Base-by-base conservation (phyloP, 345 rosid genomes). In the Barbarea vulgaris region DNA sequence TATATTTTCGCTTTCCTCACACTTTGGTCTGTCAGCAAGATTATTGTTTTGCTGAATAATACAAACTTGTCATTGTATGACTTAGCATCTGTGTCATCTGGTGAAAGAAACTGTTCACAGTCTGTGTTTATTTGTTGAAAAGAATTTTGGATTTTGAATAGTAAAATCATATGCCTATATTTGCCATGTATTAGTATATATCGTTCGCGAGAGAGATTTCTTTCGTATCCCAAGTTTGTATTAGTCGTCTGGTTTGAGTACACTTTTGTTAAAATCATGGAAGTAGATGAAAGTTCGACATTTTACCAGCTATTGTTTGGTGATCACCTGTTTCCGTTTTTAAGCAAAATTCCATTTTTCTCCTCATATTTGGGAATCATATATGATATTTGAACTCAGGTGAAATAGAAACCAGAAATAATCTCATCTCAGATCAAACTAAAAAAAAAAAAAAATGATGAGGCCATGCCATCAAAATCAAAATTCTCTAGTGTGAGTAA, bases 41-140 rank as follows among this genome's bases (percentile, higher is more conserved):
- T 59, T 75, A 53, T 60, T 51, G 60, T 28, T 75, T 68, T 39
- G 56, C 64, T 52, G 79, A 76, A 76, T 76, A 76, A 76, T 68
- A 76, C 74, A 59, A 68, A 60, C 79, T 60, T 60, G 79, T 68
- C 69, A 75, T 51, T 75, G 62, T 75, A 67, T 75, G 74, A 60
- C 79, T 37, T 65, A 74, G 66, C 47, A 31, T 73, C 57, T 31
- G 64, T 64, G 36, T 22, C 65, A n/a, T 34, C 46, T 54, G 78
- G 78, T 55, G 65, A 55, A 74, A 73, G 7, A 41, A 36, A 64
- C 7, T 73, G 64, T 73, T 21, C 25, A 64, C 64, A 64, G 46
- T 39, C 34, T 63, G 6, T 57, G 66, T 60, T 50, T 24, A 60
- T 71, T 62, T 10, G 21, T 62, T 61, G 61, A 62, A 18, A 62